A percentile compares a stretch with the other conserved stretches of the same genome.
These are phyloP conservation scores for Rhynchosporium agropyri DNA, from an alignment of 2,329 filamentous ascomycete genomes.

Conservation along the genomic window DNA sequence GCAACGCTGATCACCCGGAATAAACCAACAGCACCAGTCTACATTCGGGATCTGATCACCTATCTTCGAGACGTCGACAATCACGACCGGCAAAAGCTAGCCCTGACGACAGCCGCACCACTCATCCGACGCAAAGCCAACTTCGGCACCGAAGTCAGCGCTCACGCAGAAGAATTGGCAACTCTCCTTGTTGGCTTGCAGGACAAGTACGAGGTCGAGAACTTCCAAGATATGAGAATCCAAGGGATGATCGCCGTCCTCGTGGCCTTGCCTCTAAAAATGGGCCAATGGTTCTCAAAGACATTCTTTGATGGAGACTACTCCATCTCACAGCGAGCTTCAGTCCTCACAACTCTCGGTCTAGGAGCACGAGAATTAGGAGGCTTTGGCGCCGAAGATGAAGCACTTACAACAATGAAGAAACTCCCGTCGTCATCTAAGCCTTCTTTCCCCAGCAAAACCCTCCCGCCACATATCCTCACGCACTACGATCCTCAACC, in stretches of 20 bases:
- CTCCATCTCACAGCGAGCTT: slow-evolving; percentile 80
- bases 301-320: slow-evolving; percentile 93
- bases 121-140: slow-evolving; percentile 87
- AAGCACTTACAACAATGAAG: slow-evolving; percentile 40
- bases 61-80: slow-evolving; percentile 81
- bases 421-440: slow-evolving; percentile 32
- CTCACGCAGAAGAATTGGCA: slow-evolving; percentile 81
- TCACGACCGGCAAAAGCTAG: slow-evolving; percentile 82
- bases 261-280: slow-evolving; percentile 71
- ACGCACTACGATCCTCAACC: slow-evolving; percentile 61
- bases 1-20: slow-evolving; percentile 82
- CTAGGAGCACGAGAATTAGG: slow-evolving; percentile 83
- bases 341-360: slow-evolving; percentile 80
- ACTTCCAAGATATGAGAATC: slow-evolving; percentile 74
- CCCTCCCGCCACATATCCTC: slow-evolving; percentile 73
- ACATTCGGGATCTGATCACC: slow-evolving; percentile 80
- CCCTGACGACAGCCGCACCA: slow-evolving; percentile 72
- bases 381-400: slow-evolving; percentile 60
- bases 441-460: slow-evolving; percentile 75
- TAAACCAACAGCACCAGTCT: slow-evolving; percentile 84
- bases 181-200: slow-evolving; percentile 76
- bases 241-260: slow-evolving; percentile 83
- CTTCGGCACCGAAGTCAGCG: slow-evolving; percentile 84
- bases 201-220: slow-evolving; percentile 79
- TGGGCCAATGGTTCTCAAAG: slow-evolving; percentile 82